Percentiles rank a stretch among this genome's conserved stretches.
Conservation (phyloP, 2,329 filamentous ascomycete genomes). For the Colletotrichum tanaceti region DNA sequence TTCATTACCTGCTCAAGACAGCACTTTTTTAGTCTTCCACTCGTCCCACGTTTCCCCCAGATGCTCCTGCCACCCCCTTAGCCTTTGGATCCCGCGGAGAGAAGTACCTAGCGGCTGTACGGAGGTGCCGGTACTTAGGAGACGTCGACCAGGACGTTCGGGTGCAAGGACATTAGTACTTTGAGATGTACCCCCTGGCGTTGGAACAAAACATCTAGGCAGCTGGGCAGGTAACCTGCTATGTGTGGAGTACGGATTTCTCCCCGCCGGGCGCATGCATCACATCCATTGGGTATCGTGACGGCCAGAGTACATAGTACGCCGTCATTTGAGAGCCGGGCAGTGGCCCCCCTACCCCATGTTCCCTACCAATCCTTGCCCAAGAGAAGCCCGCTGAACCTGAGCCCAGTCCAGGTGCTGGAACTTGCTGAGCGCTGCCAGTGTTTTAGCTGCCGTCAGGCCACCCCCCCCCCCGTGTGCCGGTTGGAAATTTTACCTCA, state of each 20-base stretch:
- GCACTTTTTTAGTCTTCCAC: constrained; percentile 7
- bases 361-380: constrained; percentile 27
- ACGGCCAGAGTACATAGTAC: constrained; percentile 5
- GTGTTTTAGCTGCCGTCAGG: constrained; percentile 40
- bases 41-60: constrained; percentile 30
- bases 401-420: constrained; percentile 31
- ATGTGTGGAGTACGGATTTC: constrained; percentile 36
- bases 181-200: constrained; percentile 24
- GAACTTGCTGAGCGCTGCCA: constrained; percentile 37
- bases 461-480: constrained; percentile 37
- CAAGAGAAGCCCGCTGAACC: constrained; percentile 35
- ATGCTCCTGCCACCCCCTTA: constrained; percentile 25
- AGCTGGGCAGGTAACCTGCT: too few relatives aligned
- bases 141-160: constrained; percentile 16
- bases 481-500: constrained; percentile 39
- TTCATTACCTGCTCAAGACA: not conserved
- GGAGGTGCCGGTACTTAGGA: constrained; percentile 5
- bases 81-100: constrained; percentile 35
- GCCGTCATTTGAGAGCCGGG: constrained; percentile 27
- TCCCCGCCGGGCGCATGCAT: constrained; percentile 24
- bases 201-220: constrained; percentile 19
- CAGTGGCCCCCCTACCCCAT: constrained; percentile 36
- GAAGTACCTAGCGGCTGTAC: constrained; percentile 17
- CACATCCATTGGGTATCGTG: constrained; percentile 27
- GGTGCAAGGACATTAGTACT: constrained; percentile 16